These are phyloP conservation scores for Suaeda aralocaspica DNA, from an alignment of 148 eudicot species.

Conservation along the genomic window DNA sequence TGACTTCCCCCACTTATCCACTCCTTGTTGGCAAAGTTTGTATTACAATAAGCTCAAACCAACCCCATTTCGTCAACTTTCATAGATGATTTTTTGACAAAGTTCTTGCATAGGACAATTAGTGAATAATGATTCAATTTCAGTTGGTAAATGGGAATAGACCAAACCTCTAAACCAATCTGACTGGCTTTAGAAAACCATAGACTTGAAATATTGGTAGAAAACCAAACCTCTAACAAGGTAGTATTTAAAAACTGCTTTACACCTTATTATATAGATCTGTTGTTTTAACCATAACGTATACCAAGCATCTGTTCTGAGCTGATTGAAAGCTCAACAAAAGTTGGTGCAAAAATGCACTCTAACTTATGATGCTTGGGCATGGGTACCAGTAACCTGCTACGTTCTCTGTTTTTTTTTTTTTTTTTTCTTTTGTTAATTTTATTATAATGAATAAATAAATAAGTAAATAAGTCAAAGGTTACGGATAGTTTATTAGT, in stretches of 20 bases:
- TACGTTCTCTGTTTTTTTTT: too few species aligned
- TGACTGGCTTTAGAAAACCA: neutral
- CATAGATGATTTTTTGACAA: neutral
- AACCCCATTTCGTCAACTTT: neutral
- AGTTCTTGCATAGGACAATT: neutral
- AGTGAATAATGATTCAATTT: neutral
- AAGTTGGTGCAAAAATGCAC: neutral
- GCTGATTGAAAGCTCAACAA: neutral
- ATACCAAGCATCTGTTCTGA: neutral
- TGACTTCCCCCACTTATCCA: neutral
- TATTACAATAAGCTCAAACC: neutral
- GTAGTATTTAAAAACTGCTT: too few species aligned
- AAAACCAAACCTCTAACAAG: too few species aligned
- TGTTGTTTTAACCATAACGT: neutral
- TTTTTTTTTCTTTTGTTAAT: too few species aligned
- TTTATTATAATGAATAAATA: too few species aligned
- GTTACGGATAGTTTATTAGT: too few species aligned
- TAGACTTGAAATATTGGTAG: neutral
- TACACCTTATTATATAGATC: too few species aligned
- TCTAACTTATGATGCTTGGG: neutral
- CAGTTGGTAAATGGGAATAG: neutral
- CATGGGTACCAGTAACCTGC: neutral
- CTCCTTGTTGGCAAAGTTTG: neutral
- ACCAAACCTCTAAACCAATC: neutral
- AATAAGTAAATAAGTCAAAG: too few species aligned